Percentiles rank a stretch among this genome's conserved stretches.
Evolutionary conservation across 495 filamentous ascomycete genomes (phyloP).

Genomic region (Stereocaulon alpinum): DNA sequence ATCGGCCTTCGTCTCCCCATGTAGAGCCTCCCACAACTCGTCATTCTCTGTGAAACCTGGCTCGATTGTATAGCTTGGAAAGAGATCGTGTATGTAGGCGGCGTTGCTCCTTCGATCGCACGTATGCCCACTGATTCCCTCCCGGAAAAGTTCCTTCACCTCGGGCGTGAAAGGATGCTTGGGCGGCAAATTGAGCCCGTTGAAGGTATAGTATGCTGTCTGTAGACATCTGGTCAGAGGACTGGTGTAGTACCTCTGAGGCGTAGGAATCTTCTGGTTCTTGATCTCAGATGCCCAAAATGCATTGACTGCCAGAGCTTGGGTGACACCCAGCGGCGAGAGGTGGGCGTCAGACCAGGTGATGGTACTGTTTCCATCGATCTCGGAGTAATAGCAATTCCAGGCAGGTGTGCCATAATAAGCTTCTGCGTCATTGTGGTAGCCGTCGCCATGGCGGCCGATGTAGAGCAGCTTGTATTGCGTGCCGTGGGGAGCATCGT

Average conservation of each 20-base stretch:
- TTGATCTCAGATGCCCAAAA: constrained; percentile 53
- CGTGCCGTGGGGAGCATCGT: constrained; percentile 34
- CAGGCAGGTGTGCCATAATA: constrained; percentile 59
- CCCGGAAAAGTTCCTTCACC: constrained; percentile 63
- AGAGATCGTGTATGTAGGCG: constrained; percentile 44
- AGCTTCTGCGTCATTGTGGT: constrained; percentile 53
- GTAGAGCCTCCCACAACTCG: constrained; percentile 46
- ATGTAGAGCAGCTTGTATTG: constrained; percentile 62
- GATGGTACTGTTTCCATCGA: constrained; percentile 54
- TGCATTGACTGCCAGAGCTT: constrained; percentile 50
- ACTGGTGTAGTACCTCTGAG: constrained; percentile 56
- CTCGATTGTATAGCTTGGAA: constrained; percentile 54
- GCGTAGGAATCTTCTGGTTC: constrained; percentile 47
- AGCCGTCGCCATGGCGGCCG: constrained; percentile 62
- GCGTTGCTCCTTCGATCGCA: constrained; percentile 60
- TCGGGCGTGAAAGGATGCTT: constrained; percentile 44
- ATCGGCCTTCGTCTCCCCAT: constrained; percentile 43
- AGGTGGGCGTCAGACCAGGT: constrained; percentile 64
- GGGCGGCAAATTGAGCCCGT: constrained; percentile 39
- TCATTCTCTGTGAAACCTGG: constrained; percentile 52
- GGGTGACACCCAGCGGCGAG: constrained; percentile 45
- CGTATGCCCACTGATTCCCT: constrained; percentile 64
- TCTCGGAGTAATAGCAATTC: constrained; percentile 67
- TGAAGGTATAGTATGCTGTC: constrained; percentile 54
- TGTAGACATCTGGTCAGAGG: constrained; percentile 58